These are phyloP conservation scores for Cornus controversa DNA, from an alignment of 148 eudicot genomes.

Conservation along the genomic window DNA sequence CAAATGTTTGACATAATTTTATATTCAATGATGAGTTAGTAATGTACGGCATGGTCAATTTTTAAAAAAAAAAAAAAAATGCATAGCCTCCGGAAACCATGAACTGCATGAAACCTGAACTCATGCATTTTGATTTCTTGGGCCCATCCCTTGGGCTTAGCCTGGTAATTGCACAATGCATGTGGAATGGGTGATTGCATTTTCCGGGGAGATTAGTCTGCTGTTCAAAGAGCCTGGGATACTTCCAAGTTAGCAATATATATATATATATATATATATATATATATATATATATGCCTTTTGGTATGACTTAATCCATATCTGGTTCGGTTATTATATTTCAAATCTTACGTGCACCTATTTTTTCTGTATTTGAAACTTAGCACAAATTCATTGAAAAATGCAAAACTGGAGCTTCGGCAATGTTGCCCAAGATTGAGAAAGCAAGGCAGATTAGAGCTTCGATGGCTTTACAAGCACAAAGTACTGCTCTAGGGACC, in stretches of 20 bases:
- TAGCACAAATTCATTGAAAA: constrained; percentile 97
- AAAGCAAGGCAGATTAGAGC: constrained; percentile 77
- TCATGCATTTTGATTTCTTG: not conserved
- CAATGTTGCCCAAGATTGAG: constrained; percentile 80
- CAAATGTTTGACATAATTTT: not conserved
- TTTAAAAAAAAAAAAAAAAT: too few relatives aligned
- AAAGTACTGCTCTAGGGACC: constrained; percentile 51
- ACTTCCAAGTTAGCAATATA: too few relatives aligned
- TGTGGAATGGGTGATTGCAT: too few relatives aligned
- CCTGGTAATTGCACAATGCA: too few relatives aligned
- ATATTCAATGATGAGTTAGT: not conserved
- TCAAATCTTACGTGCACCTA: constrained; percentile 6
- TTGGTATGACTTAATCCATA: constrained; percentile 1
- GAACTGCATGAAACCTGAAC: not conserved
- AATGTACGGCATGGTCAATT: constrained; percentile 1
- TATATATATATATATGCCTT: not conserved
- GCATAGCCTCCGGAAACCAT: not conserved
- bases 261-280: too few relatives aligned
- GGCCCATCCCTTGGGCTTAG: too few relatives aligned
- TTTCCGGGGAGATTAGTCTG: too few relatives aligned
- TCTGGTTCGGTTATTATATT: not conserved
- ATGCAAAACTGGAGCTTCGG: constrained; percentile 78
- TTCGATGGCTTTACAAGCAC: constrained; percentile 69
- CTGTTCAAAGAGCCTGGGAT: too few relatives aligned
- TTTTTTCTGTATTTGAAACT: constrained; percentile 9